Conservation (phyloP, 2,329 filamentous ascomycete species). For the Arthrobotrys entomopaga region DNA sequence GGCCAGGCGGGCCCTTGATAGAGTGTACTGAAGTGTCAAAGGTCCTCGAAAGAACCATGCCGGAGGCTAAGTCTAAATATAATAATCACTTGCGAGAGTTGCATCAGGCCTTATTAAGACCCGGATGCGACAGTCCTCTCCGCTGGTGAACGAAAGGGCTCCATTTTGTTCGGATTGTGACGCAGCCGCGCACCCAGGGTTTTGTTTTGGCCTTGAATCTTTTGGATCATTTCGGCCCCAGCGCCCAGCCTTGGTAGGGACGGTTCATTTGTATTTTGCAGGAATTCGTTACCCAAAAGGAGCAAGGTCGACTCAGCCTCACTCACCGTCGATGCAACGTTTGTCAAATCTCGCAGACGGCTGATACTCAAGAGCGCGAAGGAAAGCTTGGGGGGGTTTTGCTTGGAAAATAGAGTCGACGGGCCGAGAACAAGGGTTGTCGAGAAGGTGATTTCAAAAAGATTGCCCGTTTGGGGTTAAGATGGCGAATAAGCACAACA, state of each 20-base stretch:
- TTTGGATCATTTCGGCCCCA: slow-evolving; percentile 6
- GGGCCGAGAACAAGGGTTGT: background rate
- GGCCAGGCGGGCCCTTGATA: slow-evolving; percentile 42
- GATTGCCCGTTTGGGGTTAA: background rate
- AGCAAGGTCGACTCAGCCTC: slow-evolving; percentile 10
- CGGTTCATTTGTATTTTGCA: slow-evolving; percentile 7
- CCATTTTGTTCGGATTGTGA: slow-evolving; percentile 37
- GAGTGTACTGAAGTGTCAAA: slow-evolving; percentile 16
- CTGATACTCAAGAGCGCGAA: background rate
- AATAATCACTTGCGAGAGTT: slow-evolving; percentile 40
- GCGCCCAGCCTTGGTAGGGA: slow-evolving; percentile 15
- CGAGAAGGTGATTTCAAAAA: slow-evolving; percentile 5
- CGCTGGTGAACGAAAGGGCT: slow-evolving; percentile 8
- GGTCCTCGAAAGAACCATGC: slow-evolving; percentile 7
- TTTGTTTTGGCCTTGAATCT: slow-evolving; percentile 30
- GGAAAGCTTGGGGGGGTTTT: background rate
- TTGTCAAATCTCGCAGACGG: slow-evolving; percentile 11
- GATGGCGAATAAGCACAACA: slow-evolving; percentile 2
- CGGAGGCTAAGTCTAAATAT: slow-evolving; percentile 46
- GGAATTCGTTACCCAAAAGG: slow-evolving; percentile 21
- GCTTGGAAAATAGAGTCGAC: background rate
- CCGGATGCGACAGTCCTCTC: slow-evolving; percentile 37
- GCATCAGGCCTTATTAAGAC: slow-evolving; percentile 13
- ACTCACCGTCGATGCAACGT: slow-evolving; percentile 17
- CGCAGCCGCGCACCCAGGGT: slow-evolving; percentile 24